Evolutionary conservation across 768 basidiomycete genomes (phyloP).

Genomic region (Mycena haematopus): DNA sequence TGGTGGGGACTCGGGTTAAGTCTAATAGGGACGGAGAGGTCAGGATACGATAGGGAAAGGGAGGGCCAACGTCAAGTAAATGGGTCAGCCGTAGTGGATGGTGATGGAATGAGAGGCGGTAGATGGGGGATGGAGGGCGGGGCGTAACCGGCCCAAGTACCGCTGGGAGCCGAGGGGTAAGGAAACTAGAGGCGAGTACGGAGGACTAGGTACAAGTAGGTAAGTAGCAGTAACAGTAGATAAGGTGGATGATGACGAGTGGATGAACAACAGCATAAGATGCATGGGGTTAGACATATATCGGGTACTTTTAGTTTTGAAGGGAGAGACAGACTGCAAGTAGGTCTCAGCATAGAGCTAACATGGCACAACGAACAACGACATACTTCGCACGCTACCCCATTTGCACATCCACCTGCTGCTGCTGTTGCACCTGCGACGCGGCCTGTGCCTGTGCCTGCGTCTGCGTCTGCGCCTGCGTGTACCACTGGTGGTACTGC

Average conservation of each 20-base stretch:
- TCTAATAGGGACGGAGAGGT: not conserved
- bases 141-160: not conserved
- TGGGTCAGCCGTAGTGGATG: not conserved
- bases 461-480: conserved; percentile 36
- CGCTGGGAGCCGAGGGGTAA: not conserved
- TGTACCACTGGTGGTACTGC: conserved; percentile 29
- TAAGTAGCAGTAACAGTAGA: conserved; percentile 1
- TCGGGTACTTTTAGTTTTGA: conserved; percentile 1
- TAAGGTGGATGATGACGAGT: not conserved
- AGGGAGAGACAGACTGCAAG: not conserved
- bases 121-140: not conserved
- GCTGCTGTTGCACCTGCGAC: conserved; percentile 35
- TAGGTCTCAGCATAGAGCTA: not conserved
- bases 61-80: not conserved
- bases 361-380: too few species aligned
- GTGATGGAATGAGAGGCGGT: not conserved
- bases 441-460: conserved; percentile 39
- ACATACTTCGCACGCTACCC: conserved; percentile 1
- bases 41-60: not conserved
- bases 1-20: not conserved
- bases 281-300: not conserved
- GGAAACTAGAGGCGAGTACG: conserved; percentile 1
- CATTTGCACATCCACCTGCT: conserved; percentile 28
- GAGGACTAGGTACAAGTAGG: not conserved
- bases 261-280: not conserved